Conservation (phyloP, 2,329 filamentous ascomycete species). For the Leptoxyphium fumago region DNA sequence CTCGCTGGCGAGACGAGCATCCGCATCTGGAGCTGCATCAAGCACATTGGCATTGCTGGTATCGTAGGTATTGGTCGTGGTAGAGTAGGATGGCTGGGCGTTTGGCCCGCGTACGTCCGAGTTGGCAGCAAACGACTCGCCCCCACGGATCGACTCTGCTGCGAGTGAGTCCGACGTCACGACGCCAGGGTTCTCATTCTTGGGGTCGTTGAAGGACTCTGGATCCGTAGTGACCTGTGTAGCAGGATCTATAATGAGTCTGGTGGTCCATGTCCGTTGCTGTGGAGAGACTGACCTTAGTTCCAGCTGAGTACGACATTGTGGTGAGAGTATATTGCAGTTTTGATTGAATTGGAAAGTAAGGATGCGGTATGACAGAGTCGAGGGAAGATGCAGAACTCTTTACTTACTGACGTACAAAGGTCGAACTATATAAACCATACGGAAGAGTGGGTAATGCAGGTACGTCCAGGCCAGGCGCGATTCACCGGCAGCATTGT, state of each 20-base stretch:
- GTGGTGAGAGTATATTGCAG: no score
- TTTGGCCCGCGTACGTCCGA: constrained; percentile 41
- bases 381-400: no score
- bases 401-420: no score
- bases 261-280: no score
- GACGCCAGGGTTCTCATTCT: constrained; percentile 47
- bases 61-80: constrained; percentile 42
- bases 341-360: no score
- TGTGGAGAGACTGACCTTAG: not conserved
- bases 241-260: not conserved
- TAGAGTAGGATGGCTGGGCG: constrained; percentile 36
- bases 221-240: constrained; percentile 34
- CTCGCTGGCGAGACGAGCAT: constrained; percentile 28
- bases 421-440: no score
- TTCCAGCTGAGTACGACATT: not conserved
- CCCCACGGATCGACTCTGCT: constrained; percentile 49
- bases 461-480: not conserved
- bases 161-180: constrained; percentile 60
- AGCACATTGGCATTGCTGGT: constrained; percentile 38
- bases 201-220: constrained; percentile 33
- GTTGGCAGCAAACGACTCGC: constrained; percentile 44
- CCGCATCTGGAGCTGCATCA: constrained; percentile 31
- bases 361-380: no score
- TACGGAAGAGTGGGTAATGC: no score
- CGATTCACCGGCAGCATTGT: not conserved